These are phyloP conservation scores for Linum trigynum DNA, from an alignment of 345 rosid genomes.

Conservation along the genomic window DNA sequence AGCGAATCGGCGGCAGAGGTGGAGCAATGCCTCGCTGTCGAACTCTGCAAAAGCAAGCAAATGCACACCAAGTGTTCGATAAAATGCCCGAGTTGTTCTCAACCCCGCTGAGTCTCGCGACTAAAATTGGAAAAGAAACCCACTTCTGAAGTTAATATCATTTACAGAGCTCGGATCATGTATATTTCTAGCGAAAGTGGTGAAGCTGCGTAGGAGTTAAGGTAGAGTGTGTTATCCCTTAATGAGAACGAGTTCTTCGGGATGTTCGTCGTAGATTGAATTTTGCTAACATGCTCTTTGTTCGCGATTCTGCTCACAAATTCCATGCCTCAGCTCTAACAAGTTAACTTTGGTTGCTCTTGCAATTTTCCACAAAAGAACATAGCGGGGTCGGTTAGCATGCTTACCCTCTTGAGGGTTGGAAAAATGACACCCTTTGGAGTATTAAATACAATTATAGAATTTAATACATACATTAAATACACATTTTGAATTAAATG, in stretches of 20 bases:
- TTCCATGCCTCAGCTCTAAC: no score
- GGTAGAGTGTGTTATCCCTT: constrained; percentile 51
- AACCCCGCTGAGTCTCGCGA: no score
- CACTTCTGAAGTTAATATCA: constrained; percentile 6
- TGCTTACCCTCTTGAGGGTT: no score
- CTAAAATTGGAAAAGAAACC: no score
- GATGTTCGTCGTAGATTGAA: constrained; percentile 77
- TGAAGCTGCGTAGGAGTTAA: constrained; percentile 36
- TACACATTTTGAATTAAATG: no score
- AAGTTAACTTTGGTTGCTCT: no score
- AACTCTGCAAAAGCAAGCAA: constrained; percentile 80
- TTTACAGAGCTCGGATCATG: constrained; percentile 95
- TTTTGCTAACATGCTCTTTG: constrained; percentile 40
- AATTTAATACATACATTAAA: no score
- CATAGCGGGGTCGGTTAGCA: no score
- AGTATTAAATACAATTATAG: no score
- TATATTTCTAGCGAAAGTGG: constrained; percentile 36
- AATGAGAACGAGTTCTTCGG: constrained; percentile 69
- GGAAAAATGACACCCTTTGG: no score
- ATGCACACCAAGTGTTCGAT: neutral
- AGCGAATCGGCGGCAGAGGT: constrained; percentile 47
- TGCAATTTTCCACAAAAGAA: no score
- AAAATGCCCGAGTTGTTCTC: neutral
- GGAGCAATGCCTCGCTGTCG: constrained; percentile 79
- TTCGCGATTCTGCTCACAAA: no score